These are phyloP conservation scores for Talaromyces sp. DNA, from an alignment of 2,329 filamentous ascomycete species.

Conservation along the genomic window DNA sequence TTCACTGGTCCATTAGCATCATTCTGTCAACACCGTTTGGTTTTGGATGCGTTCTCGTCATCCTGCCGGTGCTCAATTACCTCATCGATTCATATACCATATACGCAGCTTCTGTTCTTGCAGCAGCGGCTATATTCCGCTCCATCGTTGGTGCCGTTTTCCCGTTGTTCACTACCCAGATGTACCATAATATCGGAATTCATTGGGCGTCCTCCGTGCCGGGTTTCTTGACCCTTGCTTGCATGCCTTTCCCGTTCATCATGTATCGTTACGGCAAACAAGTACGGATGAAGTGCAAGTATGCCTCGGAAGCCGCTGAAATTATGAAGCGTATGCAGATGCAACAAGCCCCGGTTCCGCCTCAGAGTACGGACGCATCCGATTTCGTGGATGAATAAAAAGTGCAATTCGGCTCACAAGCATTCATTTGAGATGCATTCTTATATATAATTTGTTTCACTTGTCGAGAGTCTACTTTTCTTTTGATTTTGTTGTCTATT, in stretches of 20 bases:
- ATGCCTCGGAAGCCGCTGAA: conserved; percentile 19
- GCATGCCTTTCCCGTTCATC: conserved; percentile 34
- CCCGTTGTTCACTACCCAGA: conserved; percentile 38
- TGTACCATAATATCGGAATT: conserved; percentile 39
- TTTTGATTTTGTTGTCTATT: too few relatives aligned
- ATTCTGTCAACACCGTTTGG: conserved; percentile 29
- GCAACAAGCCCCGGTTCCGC: neutral
- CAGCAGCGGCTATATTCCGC: conserved; percentile 39
- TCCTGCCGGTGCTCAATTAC: conserved; percentile 32
- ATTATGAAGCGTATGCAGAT: conserved; percentile 12
- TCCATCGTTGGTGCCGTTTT: conserved; percentile 40
- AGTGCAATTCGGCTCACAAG: too few relatives aligned
- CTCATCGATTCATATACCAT: conserved; percentile 35
- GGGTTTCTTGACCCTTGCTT: conserved; percentile 35
- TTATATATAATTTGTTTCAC: too few relatives aligned
- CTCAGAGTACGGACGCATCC: conserved; percentile 9
- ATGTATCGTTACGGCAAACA: conserved; percentile 34
- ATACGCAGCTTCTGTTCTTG: conserved; percentile 32
- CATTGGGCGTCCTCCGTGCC: conserved; percentile 39
- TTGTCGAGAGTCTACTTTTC: too few relatives aligned
- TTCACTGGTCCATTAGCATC: conserved; percentile 31
- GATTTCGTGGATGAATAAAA: neutral
- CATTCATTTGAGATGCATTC: too few relatives aligned
- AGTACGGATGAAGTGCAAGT: conserved; percentile 34
- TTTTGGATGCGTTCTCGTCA: conserved; percentile 32